These are phyloP conservation scores for Apiospora saccharicola DNA, from an alignment of 2,329 filamentous ascomycete species.

Conservation along the genomic window DNA sequence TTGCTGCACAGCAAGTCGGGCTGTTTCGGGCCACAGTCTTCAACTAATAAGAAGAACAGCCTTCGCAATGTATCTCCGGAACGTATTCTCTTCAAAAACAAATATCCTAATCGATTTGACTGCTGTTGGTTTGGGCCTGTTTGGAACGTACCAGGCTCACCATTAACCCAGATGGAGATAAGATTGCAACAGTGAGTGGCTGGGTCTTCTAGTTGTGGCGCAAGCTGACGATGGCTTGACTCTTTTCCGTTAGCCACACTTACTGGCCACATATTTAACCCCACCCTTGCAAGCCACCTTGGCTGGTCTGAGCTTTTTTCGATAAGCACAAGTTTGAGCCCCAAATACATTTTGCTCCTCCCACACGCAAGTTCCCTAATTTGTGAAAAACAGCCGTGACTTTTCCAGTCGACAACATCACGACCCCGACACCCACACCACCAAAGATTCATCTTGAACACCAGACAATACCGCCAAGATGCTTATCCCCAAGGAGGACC, in stretches of 20 bases:
- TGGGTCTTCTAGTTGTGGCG: background rate
- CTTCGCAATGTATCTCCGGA: background rate
- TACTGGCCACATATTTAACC: background rate
- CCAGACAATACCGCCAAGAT: slow-evolving; percentile 67
- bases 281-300: background rate
- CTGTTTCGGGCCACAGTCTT: background rate
- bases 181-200: slow-evolving; percentile 6
- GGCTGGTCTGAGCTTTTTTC: slow-evolving; percentile 1
- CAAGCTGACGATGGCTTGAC: background rate
- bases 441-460: slow-evolving; percentile 57
- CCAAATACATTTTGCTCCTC: slow-evolving; percentile 19
- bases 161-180: slow-evolving; percentile 27
- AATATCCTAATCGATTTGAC: background rate
- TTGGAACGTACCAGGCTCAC: background rate
- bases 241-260: background rate
- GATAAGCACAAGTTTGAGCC: slow-evolving; percentile 22
- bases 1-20: background rate
- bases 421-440: slow-evolving; percentile 45
- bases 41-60: no score
- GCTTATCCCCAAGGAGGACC: slow-evolving; percentile 99
- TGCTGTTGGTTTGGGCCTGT: background rate
- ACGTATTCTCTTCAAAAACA: background rate
- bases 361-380: slow-evolving; percentile 21
- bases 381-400: slow-evolving; percentile 20
- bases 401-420: slow-evolving; percentile 38